Conservation (phyloP, 2,329 filamentous ascomycete species). For the Colletotrichum sidae region DNA sequence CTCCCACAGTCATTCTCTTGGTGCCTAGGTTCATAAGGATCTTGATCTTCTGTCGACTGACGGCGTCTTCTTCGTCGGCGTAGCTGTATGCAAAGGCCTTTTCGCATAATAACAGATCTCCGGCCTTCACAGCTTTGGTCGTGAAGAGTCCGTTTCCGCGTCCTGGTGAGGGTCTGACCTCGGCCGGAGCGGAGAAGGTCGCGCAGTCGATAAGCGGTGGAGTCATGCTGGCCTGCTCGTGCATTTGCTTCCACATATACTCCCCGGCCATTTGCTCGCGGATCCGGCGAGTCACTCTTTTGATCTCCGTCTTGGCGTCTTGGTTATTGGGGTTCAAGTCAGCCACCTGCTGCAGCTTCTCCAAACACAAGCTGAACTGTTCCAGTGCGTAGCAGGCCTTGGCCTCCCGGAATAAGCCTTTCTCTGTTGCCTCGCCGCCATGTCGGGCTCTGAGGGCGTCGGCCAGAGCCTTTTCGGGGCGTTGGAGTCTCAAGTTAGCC, state of each 20-base stretch:
- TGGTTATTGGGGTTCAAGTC: slow-evolving; percentile 49
- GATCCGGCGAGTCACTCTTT: slow-evolving; percentile 46
- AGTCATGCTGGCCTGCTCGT: slow-evolving; percentile 47
- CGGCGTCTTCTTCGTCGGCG: slow-evolving; percentile 35
- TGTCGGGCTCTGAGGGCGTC: slow-evolving; percentile 42
- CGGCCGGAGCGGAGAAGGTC: slow-evolving; percentile 56
- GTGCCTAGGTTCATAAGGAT: slow-evolving; percentile 53
- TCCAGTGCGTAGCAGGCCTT: slow-evolving; percentile 57
- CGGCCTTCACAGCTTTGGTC: slow-evolving; percentile 57
- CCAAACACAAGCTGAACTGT: slow-evolving; percentile 50
- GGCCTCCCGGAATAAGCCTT: slow-evolving; percentile 56
- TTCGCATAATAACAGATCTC: slow-evolving; percentile 66
- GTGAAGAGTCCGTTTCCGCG: slow-evolving; percentile 64
- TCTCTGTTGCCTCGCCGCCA: slow-evolving; percentile 48
- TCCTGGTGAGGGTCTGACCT: slow-evolving; percentile 51
- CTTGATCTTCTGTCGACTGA: slow-evolving; percentile 34
- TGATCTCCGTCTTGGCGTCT: slow-evolving; percentile 44
- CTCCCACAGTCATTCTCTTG: slow-evolving; percentile 47
- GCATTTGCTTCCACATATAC: slow-evolving; percentile 53
- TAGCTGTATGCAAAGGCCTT: slow-evolving; percentile 63
- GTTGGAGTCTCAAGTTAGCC: slow-evolving; percentile 45
- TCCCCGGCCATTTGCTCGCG: slow-evolving; percentile 52
- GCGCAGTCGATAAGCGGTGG: slow-evolving; percentile 60
- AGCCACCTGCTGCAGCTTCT: slow-evolving; percentile 48
- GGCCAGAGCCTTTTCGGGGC: slow-evolving; percentile 44